phyloP scores from a whole-genome alignment of 768 basidiomycete species.

The Rhizopogon salebrosus region DNA sequence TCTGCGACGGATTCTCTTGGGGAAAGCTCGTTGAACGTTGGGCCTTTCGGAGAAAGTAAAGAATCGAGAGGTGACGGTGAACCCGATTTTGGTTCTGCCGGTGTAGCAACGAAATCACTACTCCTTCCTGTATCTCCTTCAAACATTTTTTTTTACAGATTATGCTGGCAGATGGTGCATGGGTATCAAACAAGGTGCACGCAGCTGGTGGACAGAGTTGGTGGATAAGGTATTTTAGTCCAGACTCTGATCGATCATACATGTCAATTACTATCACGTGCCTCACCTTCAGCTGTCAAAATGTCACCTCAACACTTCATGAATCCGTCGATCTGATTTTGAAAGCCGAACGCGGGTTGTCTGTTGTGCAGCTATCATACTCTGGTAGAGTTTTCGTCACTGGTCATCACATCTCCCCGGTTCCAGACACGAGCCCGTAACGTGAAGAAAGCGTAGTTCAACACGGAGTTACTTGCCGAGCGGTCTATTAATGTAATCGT shows the following conservation, averaged over 20 bases:
- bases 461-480: neutral
- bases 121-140: slow-evolving; percentile 9
- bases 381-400: no score
- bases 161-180: slow-evolving; percentile 9
- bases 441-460: neutral
- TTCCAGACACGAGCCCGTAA: no score
- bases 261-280: neutral
- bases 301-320: no score
- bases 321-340: no score
- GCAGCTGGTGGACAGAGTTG: neutral
- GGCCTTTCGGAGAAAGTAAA: slow-evolving; percentile 44
- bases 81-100: slow-evolving; percentile 5
- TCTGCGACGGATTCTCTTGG: slow-evolving; percentile 43
- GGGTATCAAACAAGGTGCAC: neutral
- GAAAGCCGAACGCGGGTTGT: neutral
- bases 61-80: slow-evolving; percentile 34
- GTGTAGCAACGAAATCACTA: slow-evolving; percentile 5
- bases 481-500: neutral
- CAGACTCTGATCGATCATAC: no score
- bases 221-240: no score
- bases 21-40: slow-evolving; percentile 24
- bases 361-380: no score
- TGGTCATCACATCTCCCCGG: no score
- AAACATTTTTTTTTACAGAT: slow-evolving; percentile 16
- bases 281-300: no score